A percentile compares a stretch with the other conserved stretches of the same genome.
These are phyloP conservation scores for Beauveria bassiana DNA, from an alignment of 2,329 filamentous ascomycete genomes.

Conservation along the genomic window DNA sequence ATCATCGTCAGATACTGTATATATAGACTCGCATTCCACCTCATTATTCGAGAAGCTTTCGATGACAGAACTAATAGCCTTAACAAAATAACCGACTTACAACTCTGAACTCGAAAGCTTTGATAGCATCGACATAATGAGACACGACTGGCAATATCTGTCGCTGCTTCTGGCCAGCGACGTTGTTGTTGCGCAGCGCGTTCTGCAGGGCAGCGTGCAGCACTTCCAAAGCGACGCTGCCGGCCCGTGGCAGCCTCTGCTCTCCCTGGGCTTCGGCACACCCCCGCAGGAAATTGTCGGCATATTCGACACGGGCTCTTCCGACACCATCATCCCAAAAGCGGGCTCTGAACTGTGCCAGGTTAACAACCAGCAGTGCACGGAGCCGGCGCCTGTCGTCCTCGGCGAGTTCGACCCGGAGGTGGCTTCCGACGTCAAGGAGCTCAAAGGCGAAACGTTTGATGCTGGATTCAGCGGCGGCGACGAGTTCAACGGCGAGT, in stretches of 20 bases:
- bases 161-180: neutral
- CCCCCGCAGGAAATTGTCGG: constrained; percentile 1
- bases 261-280: neutral
- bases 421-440: neutral
- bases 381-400: neutral
- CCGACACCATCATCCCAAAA: constrained; percentile 4
- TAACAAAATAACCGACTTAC: neutral
- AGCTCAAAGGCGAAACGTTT: neutral
- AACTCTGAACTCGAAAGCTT: neutral
- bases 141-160: neutral
- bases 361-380: constrained; percentile 2
- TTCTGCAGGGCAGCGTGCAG: constrained; percentile 5
- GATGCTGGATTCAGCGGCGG: neutral
- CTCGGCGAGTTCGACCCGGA: constrained; percentile 2
- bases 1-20: neutral
- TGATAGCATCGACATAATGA: neutral
- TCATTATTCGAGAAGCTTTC: neutral
- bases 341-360: neutral
- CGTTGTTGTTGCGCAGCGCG: neutral
- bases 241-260: constrained; percentile 2
- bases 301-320: constrained; percentile 3
- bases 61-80: neutral
- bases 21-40: neutral
- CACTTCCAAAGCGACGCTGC: neutral
- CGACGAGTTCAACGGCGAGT: neutral